phyloP scores from a whole-genome alignment of 345 rosid species.

The Trapa bicornis region DNA sequence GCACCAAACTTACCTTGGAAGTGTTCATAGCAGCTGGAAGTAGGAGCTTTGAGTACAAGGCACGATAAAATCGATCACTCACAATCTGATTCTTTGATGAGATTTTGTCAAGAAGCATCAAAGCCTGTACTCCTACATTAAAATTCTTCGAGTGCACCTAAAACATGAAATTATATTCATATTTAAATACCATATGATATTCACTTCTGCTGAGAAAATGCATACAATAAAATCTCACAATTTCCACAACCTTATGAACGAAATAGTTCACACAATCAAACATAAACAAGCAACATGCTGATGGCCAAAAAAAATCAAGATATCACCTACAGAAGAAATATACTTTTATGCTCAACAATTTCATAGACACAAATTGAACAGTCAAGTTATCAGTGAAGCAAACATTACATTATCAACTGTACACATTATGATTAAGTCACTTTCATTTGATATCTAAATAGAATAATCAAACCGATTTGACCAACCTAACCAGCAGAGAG shows the following conservation, averaged over 20 bases:
- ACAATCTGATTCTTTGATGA: constrained; percentile 90
- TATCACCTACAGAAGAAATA: background rate
- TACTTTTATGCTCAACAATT: background rate
- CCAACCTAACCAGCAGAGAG: background rate
- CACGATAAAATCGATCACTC: constrained; percentile 89
- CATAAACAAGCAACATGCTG: background rate
- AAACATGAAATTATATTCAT: constrained; percentile 10
- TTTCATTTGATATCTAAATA: background rate
- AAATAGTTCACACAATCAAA: background rate
- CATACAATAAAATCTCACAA: background rate
- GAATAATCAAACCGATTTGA: background rate
- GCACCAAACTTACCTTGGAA: constrained; percentile 58
- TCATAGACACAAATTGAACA: background rate
- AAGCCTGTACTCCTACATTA: constrained; percentile 84
- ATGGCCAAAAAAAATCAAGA: background rate
- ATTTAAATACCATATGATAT: constrained; percentile 7
- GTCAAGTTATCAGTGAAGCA: background rate
- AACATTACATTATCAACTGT: background rate
- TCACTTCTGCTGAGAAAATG: background rate
- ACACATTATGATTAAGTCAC: background rate
- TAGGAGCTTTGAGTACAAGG: constrained; percentile 82
- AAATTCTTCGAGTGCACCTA: constrained; percentile 93
- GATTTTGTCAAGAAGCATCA: constrained; percentile 94
- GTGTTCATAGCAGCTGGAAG: constrained; percentile 88
- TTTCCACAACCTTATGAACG: background rate